A percentile compares a stretch with the other conserved stretches of the same genome.
These are phyloP conservation scores for Podila epigama DNA, from an alignment of 192 early-diverging fungal species.

Conservation along the genomic window DNA sequence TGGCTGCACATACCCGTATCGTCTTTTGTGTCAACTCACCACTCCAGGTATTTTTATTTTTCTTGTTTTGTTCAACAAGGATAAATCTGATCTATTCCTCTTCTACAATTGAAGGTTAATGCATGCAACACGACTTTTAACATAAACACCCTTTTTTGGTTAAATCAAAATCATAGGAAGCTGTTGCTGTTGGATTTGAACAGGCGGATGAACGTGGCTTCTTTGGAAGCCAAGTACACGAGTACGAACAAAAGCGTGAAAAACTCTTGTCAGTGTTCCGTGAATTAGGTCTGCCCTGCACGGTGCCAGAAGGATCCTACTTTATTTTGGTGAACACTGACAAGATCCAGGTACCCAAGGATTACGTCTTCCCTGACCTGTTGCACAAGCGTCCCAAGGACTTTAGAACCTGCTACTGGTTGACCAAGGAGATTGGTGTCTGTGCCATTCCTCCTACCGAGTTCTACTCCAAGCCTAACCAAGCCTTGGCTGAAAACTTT, in stretches of 20 bases:
- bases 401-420: slow-evolving; percentile 83
- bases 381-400: slow-evolving; percentile 69
- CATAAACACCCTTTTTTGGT: not conserved
- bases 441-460: slow-evolving; percentile 91
- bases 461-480: slow-evolving; percentile 81
- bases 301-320: slow-evolving; percentile 91
- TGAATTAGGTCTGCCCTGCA: slow-evolving; percentile 76
- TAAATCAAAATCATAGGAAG: slow-evolving; percentile 50
- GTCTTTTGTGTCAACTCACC: slow-evolving; percentile 92
- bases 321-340: slow-evolving; percentile 89
- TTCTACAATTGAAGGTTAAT: too few relatives aligned
- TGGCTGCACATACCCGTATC: slow-evolving; percentile 89
- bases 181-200: slow-evolving; percentile 77
- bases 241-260: slow-evolving; percentile 78
- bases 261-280: slow-evolving; percentile 73
- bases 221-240: slow-evolving; percentile 71
- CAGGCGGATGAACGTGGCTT: slow-evolving; percentile 65
- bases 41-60: slow-evolving; percentile 69
- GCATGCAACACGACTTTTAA: not conserved
- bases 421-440: slow-evolving; percentile 90
- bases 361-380: slow-evolving; percentile 64
- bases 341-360: slow-evolving; percentile 67
- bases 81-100: not conserved
- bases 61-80: too few relatives aligned
- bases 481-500: slow-evolving; percentile 71